These are phyloP conservation scores for Rhizophagus prolifer DNA, from an alignment of 192 early-diverging fungal species.

Conservation along the genomic window DNA sequence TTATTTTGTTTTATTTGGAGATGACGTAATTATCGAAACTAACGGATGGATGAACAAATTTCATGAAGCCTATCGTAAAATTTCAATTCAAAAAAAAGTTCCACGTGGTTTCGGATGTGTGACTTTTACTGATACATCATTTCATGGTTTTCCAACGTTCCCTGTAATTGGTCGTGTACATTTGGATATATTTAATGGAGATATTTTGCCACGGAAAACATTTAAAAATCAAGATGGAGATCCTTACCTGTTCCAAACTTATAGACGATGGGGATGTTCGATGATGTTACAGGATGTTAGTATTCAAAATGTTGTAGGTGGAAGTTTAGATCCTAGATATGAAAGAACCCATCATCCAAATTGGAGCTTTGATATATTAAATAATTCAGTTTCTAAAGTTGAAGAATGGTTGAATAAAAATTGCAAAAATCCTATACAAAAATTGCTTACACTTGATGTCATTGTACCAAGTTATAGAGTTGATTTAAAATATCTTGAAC, in stretches of 20 bases:
- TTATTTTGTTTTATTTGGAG: conserved; percentile 19
- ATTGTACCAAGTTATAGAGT: conserved; percentile 18
- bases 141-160: conserved; percentile 23
- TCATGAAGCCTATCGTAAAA: not conserved
- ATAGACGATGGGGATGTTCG: conserved; percentile 14
- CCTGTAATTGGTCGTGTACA: conserved; percentile 1
- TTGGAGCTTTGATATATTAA: conserved; percentile 1
- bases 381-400: not conserved
- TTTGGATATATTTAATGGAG: conserved; percentile 17
- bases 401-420: conserved; percentile 4
- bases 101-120: conserved; percentile 14
- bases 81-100: conserved; percentile 15
- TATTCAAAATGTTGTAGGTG: not conserved
- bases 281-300: not conserved
- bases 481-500: conserved; percentile 1
- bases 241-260: conserved; percentile 17
- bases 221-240: conserved; percentile 25
- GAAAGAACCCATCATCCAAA: not conserved
- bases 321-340: not conserved
- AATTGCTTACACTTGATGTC: not conserved
- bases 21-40: conserved; percentile 15
- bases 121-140: not conserved
- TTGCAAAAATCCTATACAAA: not conserved
- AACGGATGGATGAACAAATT: not conserved
- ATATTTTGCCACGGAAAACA: not conserved